Percentiles rank a stretch among this genome's conserved stretches.
Evolutionary conservation across 371 early-diverging fungal species (phyloP).

Genomic region (Apophysomyces sp.): DNA sequence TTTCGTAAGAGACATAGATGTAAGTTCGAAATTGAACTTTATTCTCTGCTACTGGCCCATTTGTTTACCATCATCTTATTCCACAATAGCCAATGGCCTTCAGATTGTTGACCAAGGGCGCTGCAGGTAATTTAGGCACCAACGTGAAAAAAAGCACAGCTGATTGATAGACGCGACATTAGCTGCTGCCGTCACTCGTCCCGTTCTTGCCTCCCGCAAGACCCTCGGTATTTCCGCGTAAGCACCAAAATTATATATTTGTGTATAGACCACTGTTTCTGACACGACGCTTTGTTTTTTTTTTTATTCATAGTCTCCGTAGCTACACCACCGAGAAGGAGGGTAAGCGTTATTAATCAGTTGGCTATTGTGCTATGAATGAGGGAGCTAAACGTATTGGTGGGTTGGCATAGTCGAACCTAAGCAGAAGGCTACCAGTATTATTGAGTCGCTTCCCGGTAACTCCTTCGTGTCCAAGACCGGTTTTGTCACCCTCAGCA

Average conservation of each 20-base stretch:
- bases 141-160: background rate
- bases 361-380: background rate
- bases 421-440: constrained; percentile 80
- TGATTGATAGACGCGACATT: background rate
- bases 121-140: constrained; percentile 30
- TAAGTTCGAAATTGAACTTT: background rate
- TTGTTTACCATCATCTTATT: background rate
- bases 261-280: background rate
- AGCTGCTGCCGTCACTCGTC: constrained; percentile 46
- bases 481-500: constrained; percentile 79
- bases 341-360: constrained; percentile 15
- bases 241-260: background rate
- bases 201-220: constrained; percentile 41
- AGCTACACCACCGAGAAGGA: constrained; percentile 40
- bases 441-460: constrained; percentile 92
- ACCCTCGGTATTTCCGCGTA: constrained; percentile 47
- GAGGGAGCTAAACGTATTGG: background rate
- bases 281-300: background rate
- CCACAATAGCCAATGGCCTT: constrained; percentile 37
- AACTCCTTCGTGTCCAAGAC: constrained; percentile 87
- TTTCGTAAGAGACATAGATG: constrained; percentile 1
- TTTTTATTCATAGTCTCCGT: constrained; percentile 29
- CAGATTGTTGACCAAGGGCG: constrained; percentile 51
- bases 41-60: background rate
- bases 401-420: constrained; percentile 43